These are phyloP conservation scores for Venturia asperata DNA, from an alignment of 2,329 filamentous ascomycete genomes.

Conservation along the genomic window DNA sequence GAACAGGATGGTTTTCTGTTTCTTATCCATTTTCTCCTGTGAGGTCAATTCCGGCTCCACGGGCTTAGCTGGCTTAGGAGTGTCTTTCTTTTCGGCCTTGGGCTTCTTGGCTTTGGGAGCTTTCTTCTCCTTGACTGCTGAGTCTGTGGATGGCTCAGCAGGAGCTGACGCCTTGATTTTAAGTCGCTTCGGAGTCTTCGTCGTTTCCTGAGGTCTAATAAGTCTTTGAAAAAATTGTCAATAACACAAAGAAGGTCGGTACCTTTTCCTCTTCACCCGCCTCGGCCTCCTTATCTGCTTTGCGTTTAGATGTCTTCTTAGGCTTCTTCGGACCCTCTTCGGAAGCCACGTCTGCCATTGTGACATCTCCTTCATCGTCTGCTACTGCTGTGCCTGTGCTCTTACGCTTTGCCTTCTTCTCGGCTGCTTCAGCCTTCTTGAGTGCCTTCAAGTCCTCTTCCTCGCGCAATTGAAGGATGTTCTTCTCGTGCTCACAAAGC, in stretches of 20 bases:
- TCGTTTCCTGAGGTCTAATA: conserved; percentile 25
- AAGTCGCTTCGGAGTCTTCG: conserved; percentile 42
- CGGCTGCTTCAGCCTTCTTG: conserved; percentile 46
- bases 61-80: conserved; percentile 41
- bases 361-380: conserved; percentile 31
- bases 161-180: conserved; percentile 31
- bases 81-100: conserved; percentile 41
- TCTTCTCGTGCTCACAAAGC: conserved; percentile 53
- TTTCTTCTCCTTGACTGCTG: conserved; percentile 32
- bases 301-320: conserved; percentile 50
- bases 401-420: conserved; percentile 36
- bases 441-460: conserved; percentile 32
- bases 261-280: conserved; percentile 26
- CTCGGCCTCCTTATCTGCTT: conserved; percentile 30
- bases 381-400: conserved; percentile 27
- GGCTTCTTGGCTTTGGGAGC: conserved; percentile 49
- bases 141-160: conserved; percentile 22
- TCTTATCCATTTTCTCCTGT: conserved; percentile 49
- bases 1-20: conserved; percentile 67
- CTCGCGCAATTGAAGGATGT: conserved; percentile 54
- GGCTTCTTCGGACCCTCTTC: conserved; percentile 19
- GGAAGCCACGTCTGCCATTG: conserved; percentile 32
- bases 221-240: not conserved
- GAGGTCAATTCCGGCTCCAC: conserved; percentile 49
- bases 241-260: conserved; percentile 21